Evolutionary conservation across 768 basidiomycete genomes (phyloP), one percentile per base, ranked within the genome.

Genomic region (Strobilomyces echinocephalus): DNA sequence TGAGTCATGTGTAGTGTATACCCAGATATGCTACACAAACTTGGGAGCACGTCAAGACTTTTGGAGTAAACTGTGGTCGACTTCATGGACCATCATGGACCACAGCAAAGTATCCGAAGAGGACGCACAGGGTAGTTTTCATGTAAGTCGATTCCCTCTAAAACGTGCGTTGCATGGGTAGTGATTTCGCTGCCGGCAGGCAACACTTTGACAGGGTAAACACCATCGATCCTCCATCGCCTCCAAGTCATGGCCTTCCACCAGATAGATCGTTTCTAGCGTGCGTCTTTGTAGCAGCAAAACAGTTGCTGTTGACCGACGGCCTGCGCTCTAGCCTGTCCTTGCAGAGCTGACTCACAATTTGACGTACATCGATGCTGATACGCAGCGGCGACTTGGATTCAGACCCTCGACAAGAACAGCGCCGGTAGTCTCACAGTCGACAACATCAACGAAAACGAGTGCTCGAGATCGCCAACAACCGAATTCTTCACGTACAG

Each of bases 401-500:
- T 82, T 20, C 69, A 72, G 52, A 64, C 67, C 8, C 73, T 73
- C 51, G 78, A 81, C 54, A 53, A n/a, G n/a, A n/a, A n/a, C n/a
- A n/a, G n/a, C n/a, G n/a, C n/a, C n/a, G n/a, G n/a, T n/a, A n/a
- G n/a, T n/a, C n/a, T n/a, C n/a, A 70, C 78, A 5, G 68, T 82
- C 9, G 80, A 82, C 62, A 74, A 74, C 14, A 72, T 80, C 46
- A 66, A 74, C 52, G 79, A 67, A 10, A 65, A 71, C 26, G 73
- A 81, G 51, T 82, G 79, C 63, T 69, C 74, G 2, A 66, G 76
- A 31, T 76, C 78, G 1, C 72, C 78, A 2, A 60, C 73, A 4
- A 69, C 54, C 4, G 79, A 76, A 74, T 44, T 79, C 6, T 81
- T 80, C 63, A 80, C 80, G 0, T 81, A 81, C 56, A 82, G 81